A percentile compares a stretch with the other conserved stretches of the same genome.
Conservation (phyloP, 2,329 filamentous ascomycete genomes). For the Exophiala spinifera region DNA sequence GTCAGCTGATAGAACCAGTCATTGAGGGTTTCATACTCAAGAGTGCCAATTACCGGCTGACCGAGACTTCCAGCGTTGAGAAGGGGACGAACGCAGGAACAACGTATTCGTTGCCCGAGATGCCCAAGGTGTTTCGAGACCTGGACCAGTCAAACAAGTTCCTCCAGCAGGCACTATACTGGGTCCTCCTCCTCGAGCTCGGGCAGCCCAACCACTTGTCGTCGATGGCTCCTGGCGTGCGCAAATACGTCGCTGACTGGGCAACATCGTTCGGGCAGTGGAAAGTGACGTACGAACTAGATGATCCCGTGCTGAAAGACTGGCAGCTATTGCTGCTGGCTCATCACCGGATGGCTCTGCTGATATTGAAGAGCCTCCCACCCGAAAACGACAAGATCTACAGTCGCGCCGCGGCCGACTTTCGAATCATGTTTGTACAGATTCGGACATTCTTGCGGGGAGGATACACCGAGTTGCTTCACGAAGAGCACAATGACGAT, state of each 20-base stretch:
- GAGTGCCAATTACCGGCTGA: slow-evolving; percentile 13
- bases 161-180: slow-evolving; percentile 17
- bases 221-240: slow-evolving; percentile 15
- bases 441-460: slow-evolving; percentile 20
- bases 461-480: slow-evolving; percentile 9
- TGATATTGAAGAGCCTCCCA: slow-evolving; percentile 16
- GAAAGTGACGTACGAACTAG: slow-evolving; percentile 11
- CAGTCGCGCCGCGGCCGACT: slow-evolving; percentile 16
- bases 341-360: slow-evolving; percentile 20
- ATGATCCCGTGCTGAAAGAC: slow-evolving; percentile 17
- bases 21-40: slow-evolving; percentile 19
- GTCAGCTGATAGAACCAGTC: slow-evolving; percentile 16
- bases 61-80: slow-evolving; percentile 4
- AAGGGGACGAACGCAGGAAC: slow-evolving; percentile 1
- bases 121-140: slow-evolving; percentile 18
- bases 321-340: slow-evolving; percentile 20
- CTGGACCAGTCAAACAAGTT: slow-evolving; percentile 14
- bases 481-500: slow-evolving; percentile 5
- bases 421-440: slow-evolving; percentile 22
- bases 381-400: slow-evolving; percentile 17
- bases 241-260: slow-evolving; percentile 21
- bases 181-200: slow-evolving; percentile 17
- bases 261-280: slow-evolving; percentile 16
- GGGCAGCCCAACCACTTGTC: slow-evolving; percentile 12
- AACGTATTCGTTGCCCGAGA: slow-evolving; percentile 13